Percentiles rank a stretch among this genome's conserved stretches.
phyloP scores from a whole-genome alignment of 1,284 basidiomycete species.

The Malassezia obtusa region DNA sequence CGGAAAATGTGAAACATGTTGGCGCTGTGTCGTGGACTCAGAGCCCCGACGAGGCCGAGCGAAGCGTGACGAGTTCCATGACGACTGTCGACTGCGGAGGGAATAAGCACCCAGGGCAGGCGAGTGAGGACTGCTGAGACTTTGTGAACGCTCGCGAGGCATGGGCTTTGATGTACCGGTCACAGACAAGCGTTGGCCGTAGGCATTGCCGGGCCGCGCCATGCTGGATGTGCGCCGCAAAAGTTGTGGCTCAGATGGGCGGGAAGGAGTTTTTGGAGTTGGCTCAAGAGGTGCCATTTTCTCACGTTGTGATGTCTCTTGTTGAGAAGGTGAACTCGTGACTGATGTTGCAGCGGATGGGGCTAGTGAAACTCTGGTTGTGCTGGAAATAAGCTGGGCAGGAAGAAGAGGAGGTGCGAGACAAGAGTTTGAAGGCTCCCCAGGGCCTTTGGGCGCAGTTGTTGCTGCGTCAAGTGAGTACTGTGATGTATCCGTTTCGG shows the following conservation, averaged over 20 bases:
- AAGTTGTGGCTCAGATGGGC: background rate
- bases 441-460: too few species aligned
- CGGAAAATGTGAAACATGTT: background rate
- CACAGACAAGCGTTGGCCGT: conserved; percentile 1
- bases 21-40: background rate
- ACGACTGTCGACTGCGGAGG: background rate
- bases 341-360: too few species aligned
- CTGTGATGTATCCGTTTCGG: background rate
- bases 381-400: too few species aligned
- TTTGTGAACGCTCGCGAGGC: background rate
- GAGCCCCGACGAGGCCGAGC: background rate
- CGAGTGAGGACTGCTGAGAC: background rate
- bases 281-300: too few species aligned
- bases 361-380: too few species aligned
- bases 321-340: too few species aligned
- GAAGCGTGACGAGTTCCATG: background rate
- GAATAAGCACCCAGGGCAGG: background rate
- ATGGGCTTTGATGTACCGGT: background rate
- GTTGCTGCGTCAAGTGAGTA: background rate
- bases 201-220: background rate
- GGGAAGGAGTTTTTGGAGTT: background rate
- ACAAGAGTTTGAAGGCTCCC: too few species aligned
- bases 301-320: too few species aligned
- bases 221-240: background rate
- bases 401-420: too few species aligned